Conservation (phyloP, 2,329 filamentous ascomycete species). For the Aureobasidium namibiae region DNA sequence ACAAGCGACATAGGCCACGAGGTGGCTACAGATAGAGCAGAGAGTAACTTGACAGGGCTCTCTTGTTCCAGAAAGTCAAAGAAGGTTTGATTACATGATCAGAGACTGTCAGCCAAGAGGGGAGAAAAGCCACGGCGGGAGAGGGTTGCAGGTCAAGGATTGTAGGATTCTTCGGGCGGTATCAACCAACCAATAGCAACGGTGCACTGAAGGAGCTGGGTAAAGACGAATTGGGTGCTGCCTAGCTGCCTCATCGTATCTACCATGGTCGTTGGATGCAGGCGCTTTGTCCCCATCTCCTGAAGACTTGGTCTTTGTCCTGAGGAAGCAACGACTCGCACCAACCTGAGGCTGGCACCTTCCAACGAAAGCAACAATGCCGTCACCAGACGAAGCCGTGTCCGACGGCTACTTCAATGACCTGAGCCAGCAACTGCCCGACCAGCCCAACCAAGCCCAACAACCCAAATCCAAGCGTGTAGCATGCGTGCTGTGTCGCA, state of each 20-base stretch:
- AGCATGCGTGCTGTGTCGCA: constrained; percentile 88
- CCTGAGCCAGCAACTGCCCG: constrained; percentile 38
- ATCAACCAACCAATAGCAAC: not conserved
- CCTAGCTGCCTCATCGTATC: constrained; percentile 7
- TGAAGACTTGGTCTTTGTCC: not conserved
- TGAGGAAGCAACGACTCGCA: not conserved
- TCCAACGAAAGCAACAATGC: not conserved
- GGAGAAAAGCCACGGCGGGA: not conserved
- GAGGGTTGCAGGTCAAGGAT: not conserved
- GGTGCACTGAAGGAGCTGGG: not conserved
- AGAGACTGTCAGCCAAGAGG: not conserved
- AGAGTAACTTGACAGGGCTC: not conserved
- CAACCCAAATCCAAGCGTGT: constrained; percentile 62
- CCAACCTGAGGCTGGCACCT: not conserved
- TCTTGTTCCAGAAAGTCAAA: not conserved
- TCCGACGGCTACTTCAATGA: constrained; percentile 46
- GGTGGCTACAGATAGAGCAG: not conserved
- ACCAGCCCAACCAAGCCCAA: constrained; percentile 26
- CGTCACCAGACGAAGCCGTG: constrained; percentile 11
- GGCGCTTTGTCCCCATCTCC: not conserved
- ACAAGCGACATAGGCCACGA: not conserved
- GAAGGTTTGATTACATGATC: constrained; percentile 9
- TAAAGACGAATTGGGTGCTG: not conserved
- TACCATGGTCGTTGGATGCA: not conserved
- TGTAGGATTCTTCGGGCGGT: not conserved